phyloP scores from a whole-genome alignment of 306 rosid species.

The Casuarina glauca region DNA sequence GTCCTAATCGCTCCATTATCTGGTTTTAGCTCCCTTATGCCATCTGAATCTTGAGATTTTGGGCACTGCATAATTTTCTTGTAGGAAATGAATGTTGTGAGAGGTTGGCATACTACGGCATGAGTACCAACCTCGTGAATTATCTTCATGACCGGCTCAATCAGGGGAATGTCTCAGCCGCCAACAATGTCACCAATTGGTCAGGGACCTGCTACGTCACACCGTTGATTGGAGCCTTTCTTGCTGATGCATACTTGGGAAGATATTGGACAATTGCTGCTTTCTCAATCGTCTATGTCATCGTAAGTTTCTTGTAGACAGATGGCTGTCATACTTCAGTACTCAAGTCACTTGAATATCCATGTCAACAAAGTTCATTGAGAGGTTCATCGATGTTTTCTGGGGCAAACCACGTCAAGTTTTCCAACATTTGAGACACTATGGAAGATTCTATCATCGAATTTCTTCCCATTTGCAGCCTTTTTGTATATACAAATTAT shows the following conservation, averaged over 20 bases:
- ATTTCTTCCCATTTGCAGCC: not conserved
- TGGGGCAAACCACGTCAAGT: not conserved
- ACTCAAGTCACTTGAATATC: not conserved
- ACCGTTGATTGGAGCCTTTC: slow-evolving; percentile 87
- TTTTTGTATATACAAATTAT: not conserved
- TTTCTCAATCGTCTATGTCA: slow-evolving; percentile 60
- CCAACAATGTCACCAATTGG: slow-evolving; percentile 75
- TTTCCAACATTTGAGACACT: not conserved
- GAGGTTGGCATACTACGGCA: slow-evolving; percentile 91
- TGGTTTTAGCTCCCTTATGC: not conserved
- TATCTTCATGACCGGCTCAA: slow-evolving; percentile 60
- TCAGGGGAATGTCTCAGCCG: slow-evolving; percentile 62
- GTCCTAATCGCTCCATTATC: not conserved
- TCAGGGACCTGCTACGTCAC: slow-evolving; percentile 84
- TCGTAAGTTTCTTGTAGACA: slow-evolving; percentile 50
- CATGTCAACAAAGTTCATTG: not conserved
- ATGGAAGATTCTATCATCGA: not conserved
- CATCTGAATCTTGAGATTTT: slow-evolving; percentile 9
- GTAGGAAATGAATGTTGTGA: slow-evolving; percentile 82
- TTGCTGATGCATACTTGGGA: slow-evolving; percentile 91
- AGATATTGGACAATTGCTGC: slow-evolving; percentile 92
- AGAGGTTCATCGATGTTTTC: not conserved
- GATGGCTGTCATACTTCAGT: not conserved
- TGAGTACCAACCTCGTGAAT: slow-evolving; percentile 88
- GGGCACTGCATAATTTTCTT: slow-evolving; percentile 19